Evolutionary conservation across 768 basidiomycete genomes (phyloP), one percentile per base, ranked within the genome.

Genomic region (Tricholomella constricta): DNA sequence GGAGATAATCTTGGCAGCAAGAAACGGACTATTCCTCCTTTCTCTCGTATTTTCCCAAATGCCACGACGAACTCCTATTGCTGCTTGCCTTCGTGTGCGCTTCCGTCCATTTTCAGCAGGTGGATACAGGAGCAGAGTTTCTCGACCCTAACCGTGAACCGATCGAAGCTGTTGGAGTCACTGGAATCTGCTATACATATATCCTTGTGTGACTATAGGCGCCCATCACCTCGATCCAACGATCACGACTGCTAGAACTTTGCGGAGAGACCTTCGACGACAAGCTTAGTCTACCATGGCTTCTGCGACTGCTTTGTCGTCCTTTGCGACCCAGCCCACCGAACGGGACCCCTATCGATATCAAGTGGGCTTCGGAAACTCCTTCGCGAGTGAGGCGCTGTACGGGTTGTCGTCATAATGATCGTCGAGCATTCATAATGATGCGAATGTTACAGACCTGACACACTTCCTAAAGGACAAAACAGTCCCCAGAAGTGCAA

Each of bases 401-500:
- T 82, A 54, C 47, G 79, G 70, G 9, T 23, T 34, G 27, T 9
- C n/a, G 1, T 40, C 12, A 11, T 10, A 35, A 23, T 38, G 26
- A 26, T 41, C 29, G 19, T 22, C 15, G 10, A 20, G 55, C 14
- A 14, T 3, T 37, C 1, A 19, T 8, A 29, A 37, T 29, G 17
- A 29, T 19, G 22, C 8, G 42, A 17, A 15, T 37, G 1, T 7
- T 1, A 27, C 11, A 84, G 83, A 35, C 83, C 84, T 2, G 80
- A 78, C 3, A 73, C 75, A 4, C 76, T 88, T 0, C 86, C 85
- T 0, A 48, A 72, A 15, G 85, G 70, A 0, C 85, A 86, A 69
- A 85, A 86, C 60, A 78, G 66, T 51, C 84, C 85, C 0, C 85
- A 86, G 69, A 81, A 78, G 59, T 71, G 71, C 66, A 85, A 83